A percentile compares a stretch with the other conserved stretches of the same genome.
Evolutionary conservation across 1,139 yeast species (phyloP).

Genomic region (Taphrina deformans): DNA sequence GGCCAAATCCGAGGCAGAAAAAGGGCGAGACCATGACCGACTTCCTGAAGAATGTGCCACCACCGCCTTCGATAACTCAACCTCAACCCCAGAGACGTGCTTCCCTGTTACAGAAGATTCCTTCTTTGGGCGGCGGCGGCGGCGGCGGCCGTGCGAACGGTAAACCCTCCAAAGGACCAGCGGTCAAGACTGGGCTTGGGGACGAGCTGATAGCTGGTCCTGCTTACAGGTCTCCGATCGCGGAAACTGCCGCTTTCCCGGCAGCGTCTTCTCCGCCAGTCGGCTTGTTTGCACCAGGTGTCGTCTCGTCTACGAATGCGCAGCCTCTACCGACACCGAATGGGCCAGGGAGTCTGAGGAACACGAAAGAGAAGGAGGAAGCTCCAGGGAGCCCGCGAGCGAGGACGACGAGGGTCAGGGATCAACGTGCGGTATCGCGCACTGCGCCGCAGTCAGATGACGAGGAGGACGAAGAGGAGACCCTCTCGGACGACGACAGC

Average conservation of each 20-base stretch:
- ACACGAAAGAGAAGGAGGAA: not conserved
- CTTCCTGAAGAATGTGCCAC: conserved; percentile 11
- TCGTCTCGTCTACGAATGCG: not conserved
- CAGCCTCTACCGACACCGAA: not conserved
- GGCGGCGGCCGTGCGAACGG: not conserved
- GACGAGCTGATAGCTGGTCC: conserved; percentile 25
- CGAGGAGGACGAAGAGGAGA: conserved; percentile 6
- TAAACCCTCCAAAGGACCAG: not conserved
- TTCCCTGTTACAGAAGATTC: not conserved
- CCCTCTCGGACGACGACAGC: conserved; percentile 19
- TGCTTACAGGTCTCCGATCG: conserved; percentile 12
- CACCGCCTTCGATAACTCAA: not conserved
- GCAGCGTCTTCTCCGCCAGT: not conserved
- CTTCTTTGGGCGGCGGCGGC: not conserved
- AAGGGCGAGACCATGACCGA: conserved; percentile 20
- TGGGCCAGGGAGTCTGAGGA: not conserved
- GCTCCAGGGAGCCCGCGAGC: not conserved
- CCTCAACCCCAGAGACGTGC: not conserved
- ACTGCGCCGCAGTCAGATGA: not conserved
- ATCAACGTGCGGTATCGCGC: conserved; percentile 5
- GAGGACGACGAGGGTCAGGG: not conserved
- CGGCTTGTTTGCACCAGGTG: not conserved
- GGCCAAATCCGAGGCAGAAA: not conserved
- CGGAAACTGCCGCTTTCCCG: not conserved
- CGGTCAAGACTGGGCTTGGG: not conserved